Percentiles rank a stretch among this genome's conserved stretches.
phyloP scores from a whole-genome alignment of 2,329 filamentous ascomycete genomes.

The Sclerotinia borealis region DNA sequence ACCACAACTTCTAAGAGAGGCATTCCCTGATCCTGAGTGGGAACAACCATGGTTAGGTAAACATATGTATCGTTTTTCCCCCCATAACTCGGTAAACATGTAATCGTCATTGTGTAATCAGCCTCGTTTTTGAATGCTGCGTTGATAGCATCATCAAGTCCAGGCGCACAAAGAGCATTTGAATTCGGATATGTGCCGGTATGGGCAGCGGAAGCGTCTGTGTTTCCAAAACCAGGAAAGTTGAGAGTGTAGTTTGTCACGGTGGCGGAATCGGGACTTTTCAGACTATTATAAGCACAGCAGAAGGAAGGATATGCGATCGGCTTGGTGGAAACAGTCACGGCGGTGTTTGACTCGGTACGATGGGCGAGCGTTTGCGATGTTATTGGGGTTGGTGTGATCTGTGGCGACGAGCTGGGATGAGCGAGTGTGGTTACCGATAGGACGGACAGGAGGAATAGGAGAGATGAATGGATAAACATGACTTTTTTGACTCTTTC shows the following conservation, averaged over 20 bases:
- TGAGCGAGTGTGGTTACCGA: neutral
- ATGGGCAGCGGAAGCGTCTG: neutral
- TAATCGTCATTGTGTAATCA: neutral
- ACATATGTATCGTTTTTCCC: neutral
- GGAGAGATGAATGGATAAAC: neutral
- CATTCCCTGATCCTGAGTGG: neutral
- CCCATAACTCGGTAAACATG: neutral
- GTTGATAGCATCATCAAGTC: neutral
- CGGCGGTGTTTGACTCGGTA: neutral
- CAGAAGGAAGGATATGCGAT: neutral
- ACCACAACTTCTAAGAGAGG: neutral
- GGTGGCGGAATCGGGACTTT: neutral
- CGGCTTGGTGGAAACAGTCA: neutral
- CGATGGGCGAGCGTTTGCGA: neutral
- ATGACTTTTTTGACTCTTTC: too few species aligned
- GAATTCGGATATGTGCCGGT: neutral
- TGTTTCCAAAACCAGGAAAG: neutral
- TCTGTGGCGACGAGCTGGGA: neutral
- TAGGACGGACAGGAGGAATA: neutral
- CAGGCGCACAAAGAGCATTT: neutral
- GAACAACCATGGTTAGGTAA: neutral
- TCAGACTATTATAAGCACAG: neutral
- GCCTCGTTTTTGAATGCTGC: neutral
- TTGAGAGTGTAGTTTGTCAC: neutral
- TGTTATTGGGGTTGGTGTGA: neutral